Percentiles rank a stretch among this genome's conserved stretches.
Evolutionary conservation across 2,329 filamentous ascomycete species (phyloP).

Genomic region (Diaporthe sp.): DNA sequence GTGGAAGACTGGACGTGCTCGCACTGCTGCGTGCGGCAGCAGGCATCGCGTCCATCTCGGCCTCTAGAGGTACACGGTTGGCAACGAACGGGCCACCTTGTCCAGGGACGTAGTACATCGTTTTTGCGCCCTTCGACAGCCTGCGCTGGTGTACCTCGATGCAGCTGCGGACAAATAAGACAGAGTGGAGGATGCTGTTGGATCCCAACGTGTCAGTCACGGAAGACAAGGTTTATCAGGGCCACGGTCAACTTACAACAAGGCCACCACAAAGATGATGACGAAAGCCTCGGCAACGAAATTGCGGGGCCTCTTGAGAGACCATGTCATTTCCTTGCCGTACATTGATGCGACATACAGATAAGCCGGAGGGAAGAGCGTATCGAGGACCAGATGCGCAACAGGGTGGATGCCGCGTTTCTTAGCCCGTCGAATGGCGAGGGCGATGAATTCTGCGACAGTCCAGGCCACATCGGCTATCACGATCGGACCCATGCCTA

Average conservation of each 20-base stretch:
- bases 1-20: neutral
- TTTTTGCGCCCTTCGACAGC: neutral
- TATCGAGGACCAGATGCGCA: neutral
- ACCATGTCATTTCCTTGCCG: no score
- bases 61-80: neutral
- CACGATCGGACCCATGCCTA: neutral
- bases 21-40: neutral
- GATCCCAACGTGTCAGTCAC: neutral
- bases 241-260: neutral
- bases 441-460: neutral
- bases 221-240: accelerated
- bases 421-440: neutral
- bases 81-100: neutral
- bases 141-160: constrained; percentile 8
- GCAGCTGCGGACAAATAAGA: neutral
- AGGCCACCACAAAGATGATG: neutral
- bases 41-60: neutral
- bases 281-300: neutral
- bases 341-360: neutral
- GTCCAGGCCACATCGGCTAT: neutral
- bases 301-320: neutral
- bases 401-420: constrained; percentile 1
- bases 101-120: neutral
- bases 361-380: neutral
- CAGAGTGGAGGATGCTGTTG: neutral